Percentiles rank a stretch among this genome's conserved stretches.
These are phyloP conservation scores for Microstegium vimineum DNA, from an alignment of 176 grass and related monocot genomes.

Conservation along the genomic window DNA sequence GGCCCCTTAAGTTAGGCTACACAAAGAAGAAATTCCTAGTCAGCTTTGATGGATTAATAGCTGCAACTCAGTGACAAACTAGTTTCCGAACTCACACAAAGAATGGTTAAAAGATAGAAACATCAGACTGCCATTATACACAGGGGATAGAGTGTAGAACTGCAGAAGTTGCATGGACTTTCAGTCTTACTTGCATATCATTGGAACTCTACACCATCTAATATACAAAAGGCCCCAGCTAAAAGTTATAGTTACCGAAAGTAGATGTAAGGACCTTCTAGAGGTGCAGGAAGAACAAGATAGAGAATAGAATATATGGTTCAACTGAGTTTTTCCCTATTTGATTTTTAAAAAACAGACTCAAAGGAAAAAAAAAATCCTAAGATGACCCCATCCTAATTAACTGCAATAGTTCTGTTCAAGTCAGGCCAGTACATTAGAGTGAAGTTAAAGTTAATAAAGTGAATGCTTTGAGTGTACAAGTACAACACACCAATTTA, in stretches of 20 bases:
- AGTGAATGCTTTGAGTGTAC: not conserved
- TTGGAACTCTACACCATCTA: not conserved
- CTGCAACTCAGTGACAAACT: not conserved
- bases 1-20: conserved; percentile 5
- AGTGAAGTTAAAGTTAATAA: conserved; percentile 15
- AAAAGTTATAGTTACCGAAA: not conserved
- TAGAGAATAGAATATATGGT: not conserved
- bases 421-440: not conserved
- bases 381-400: conserved; percentile 1
- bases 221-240: not conserved
- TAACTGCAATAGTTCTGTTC: not conserved
- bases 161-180: not conserved
- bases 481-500: not conserved
- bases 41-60: not conserved
- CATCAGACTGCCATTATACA: not conserved
- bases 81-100: not conserved
- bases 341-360: conserved; percentile 30
- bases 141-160: not conserved
- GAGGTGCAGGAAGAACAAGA: not conserved
- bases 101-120: conserved; percentile 15
- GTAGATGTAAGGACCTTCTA: not conserved
- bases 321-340: conserved; percentile 38
- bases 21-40: not conserved
- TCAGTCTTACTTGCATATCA: not conserved
- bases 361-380: not conserved